Evolutionary conservation across 2,329 filamentous ascomycete genomes (phyloP), one percentile per base, ranked within the genome.

Genomic region (Hirsutella rhossiliensis): DNA sequence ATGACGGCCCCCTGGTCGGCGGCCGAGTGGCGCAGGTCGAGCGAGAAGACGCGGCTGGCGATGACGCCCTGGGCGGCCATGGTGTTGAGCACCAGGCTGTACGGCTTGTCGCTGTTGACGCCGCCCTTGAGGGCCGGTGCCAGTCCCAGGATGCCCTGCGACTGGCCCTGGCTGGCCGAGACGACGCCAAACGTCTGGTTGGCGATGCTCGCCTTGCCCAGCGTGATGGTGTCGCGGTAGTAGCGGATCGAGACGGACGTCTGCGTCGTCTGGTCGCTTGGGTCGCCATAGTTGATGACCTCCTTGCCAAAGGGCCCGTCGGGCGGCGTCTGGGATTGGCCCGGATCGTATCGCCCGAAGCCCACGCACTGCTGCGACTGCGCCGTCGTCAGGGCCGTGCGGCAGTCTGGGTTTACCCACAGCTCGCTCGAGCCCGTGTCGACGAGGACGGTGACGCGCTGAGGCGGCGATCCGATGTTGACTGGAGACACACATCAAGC

Each of bases 381-480:
- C 1, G 52, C 50, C 7, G 57, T 48, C 6, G 58, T 57, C 6
- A 56, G 61, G 0, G 70, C 62, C 5, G 60, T 62, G 4, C 53
- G 43, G 52, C 73, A 76, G 43, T 66, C 58, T 1, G 73, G 72
- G 47, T 76, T 72, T 38, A 75, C 68, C 73, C 73, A 76, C 8
- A 76, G 64, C 53, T 75, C 71, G 48, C 68, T 68, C 5, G 73
- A 76, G 15, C 73, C 73, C 0, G 70, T 73, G 47, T 73, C 70
- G 44, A 73, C 60, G 32, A 72, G 62, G 31, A 73, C 67, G 11
- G 67, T 64, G 31, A 73, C 57, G 11, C 52, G 58, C 48, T 73
- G 69, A 1, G 58, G 54, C 5, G 66, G 62, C 1, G 58, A 62
- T 27, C 69, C 69, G 23, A 72, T 60, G 23, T 60, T 56, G 36